Evolutionary conservation across 768 basidiomycete genomes (phyloP).

Genomic region (Macrolepiota albuminosa): DNA sequence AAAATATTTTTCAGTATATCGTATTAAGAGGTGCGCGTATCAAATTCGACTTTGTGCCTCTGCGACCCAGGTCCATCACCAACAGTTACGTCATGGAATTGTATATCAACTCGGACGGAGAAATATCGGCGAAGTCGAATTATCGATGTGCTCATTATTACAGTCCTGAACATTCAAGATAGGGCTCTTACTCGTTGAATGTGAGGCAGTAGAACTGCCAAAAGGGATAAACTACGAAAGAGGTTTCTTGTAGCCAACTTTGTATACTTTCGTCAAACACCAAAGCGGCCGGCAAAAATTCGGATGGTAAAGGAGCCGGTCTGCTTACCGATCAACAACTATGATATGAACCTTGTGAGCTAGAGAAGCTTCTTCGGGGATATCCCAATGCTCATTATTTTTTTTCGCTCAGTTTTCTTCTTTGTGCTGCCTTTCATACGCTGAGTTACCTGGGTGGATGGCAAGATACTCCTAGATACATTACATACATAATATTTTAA

Average conservation of each 20-base stretch:
- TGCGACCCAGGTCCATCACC: no score
- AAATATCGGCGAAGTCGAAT: neutral
- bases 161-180: neutral
- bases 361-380: no score
- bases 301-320: neutral
- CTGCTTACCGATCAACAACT: no score
- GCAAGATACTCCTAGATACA: no score
- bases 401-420: no score
- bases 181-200: neutral
- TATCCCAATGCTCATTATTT: no score
- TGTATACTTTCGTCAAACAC: neutral
- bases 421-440: no score
- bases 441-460: no score
- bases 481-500: no score
- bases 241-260: neutral
- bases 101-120: neutral
- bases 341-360: no score
- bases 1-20: neutral
- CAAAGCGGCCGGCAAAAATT: neutral
- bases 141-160: neutral
- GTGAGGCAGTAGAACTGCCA: neutral
- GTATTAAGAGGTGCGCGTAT: neutral
- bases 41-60: neutral
- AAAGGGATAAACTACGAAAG: neutral
- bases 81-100: neutral